Evolutionary conservation across 805 yeast genomes (phyloP), one percentile per base, ranked within the genome.

Genomic region (Pichia insulana): DNA sequence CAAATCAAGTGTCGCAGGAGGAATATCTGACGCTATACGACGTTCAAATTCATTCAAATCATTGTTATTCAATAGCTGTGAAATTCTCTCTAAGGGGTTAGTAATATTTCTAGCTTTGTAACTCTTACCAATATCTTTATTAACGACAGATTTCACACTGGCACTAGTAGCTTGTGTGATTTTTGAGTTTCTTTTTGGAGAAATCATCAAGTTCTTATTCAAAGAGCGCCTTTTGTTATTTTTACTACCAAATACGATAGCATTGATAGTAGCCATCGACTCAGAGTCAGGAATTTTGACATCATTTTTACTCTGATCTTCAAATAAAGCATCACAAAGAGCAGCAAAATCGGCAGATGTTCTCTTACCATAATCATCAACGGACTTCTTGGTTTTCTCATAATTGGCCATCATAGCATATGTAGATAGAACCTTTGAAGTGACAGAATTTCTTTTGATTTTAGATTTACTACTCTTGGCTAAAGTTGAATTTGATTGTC

Each of bases 261-360:
- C 78, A 45, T 78, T 78, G 54, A 61, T 51, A 13, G 59, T 59
- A 0, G 78, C 81, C 30, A 68, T 78, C n/a, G 68, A 66, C 16
- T 79, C 75, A 2, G 67, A 55, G 18, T 48, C 45, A 40, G 55
- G 46, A 11, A 59, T 43, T 17, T 50, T 41, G 18, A 45, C 31
- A 35, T 44, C 43, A 2, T 31, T 17, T n/a, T 46, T 43, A 50
- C 71, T 73, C 54, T 80, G 88, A 58, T 80, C 83, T 52, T 76
- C 82, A 67, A 83, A 83, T 44, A 83, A 76, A 59, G 76, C 78
- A 62, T 83, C 90, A 66, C 87, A 80, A 34, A 83, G 65, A 2
- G 83, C 73, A 11, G 88, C 92, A 66, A 83, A 83, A 48, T 83
- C 83, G 13, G 85, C 78, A 30, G 85, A 78, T 2, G 89, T 80